Evolutionary conservation across 2,329 filamentous ascomycete species (phyloP).

Genomic region (Lithohypha guttulata): DNA sequence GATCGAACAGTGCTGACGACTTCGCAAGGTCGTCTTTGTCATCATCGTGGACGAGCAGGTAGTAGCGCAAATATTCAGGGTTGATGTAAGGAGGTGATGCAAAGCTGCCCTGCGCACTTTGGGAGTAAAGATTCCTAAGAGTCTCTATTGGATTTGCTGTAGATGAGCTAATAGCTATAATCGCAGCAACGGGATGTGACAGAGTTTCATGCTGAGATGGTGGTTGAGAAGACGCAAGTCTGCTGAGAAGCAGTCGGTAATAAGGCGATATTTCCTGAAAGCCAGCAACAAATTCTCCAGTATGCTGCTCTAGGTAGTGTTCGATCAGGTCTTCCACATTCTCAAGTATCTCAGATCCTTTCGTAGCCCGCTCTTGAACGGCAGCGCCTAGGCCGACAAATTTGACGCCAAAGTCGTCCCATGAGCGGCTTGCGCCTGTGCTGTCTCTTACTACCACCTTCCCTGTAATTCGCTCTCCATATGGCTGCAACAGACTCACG

Average conservation of each 20-base stretch:
- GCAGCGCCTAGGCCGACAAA: slow-evolving; percentile 59
- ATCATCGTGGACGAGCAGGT: slow-evolving; percentile 92
- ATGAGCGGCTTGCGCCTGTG: slow-evolving; percentile 67
- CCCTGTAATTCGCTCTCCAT: slow-evolving; percentile 76
- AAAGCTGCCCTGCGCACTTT: slow-evolving; percentile 66
- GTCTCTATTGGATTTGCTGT: slow-evolving; percentile 78
- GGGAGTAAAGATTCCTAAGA: slow-evolving; percentile 68
- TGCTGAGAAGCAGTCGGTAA: slow-evolving; percentile 73
- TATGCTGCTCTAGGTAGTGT: slow-evolving; percentile 16
- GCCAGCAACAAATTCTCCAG: slow-evolving; percentile 11
- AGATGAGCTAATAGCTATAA: slow-evolving; percentile 89
- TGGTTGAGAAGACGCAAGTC: slow-evolving; percentile 68
- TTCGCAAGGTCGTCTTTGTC: slow-evolving; percentile 85
- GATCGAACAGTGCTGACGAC: slow-evolving; percentile 83
- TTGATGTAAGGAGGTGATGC: slow-evolving; percentile 76
- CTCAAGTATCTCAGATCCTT: slow-evolving; percentile 12
- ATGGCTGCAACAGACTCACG: slow-evolving; percentile 76
- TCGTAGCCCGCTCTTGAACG: slow-evolving; percentile 7
- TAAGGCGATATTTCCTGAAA: slow-evolving; percentile 54
- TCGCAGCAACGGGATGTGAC: slow-evolving; percentile 82
- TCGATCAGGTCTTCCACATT: slow-evolving; percentile 22
- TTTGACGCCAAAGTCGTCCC: slow-evolving; percentile 82
- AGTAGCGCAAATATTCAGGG: slow-evolving; percentile 86
- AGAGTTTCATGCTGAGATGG: slow-evolving; percentile 84
- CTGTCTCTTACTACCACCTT: slow-evolving; percentile 88